phyloP scores from a whole-genome alignment of 73 alveolate genomes.

The Paramecium caudatum region DNA sequence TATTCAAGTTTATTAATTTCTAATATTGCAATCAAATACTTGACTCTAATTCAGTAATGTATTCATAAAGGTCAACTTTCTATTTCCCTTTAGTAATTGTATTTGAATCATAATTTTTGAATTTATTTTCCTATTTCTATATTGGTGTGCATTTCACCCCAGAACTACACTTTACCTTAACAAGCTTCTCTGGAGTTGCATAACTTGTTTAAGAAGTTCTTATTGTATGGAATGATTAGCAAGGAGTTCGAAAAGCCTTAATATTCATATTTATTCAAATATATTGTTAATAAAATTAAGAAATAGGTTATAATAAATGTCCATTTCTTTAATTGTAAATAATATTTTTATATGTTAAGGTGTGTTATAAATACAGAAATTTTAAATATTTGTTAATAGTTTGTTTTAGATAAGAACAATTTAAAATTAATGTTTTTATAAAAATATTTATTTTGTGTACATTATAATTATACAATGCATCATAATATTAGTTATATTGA shows the following conservation, averaged over 20 bases:
- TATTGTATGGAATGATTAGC: constrained; percentile 26
- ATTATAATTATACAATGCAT: too few species aligned
- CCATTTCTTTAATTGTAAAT: too few species aligned
- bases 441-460: too few species aligned
- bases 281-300: too few species aligned
- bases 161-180: neutral
- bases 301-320: too few species aligned
- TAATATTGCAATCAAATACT: constrained; percentile 2
- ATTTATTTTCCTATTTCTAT: constrained; percentile 6
- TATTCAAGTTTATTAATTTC: constrained; percentile 24
- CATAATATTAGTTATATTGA: too few species aligned
- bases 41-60: constrained; percentile 1
- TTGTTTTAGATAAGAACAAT: too few species aligned
- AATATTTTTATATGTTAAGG: too few species aligned
- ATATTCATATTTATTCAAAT: too few species aligned
- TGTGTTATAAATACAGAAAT: too few species aligned
- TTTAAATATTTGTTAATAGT: too few species aligned
- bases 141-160: constrained; percentile 16
- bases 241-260: constrained; percentile 32
- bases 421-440: too few species aligned
- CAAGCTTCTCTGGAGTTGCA: constrained; percentile 13
- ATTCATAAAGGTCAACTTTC: neutral
- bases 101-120: constrained; percentile 25
- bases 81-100: neutral
- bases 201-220: neutral